phyloP scores from a whole-genome alignment of 139 green algal species.

The Trebouxia sp. region DNA sequence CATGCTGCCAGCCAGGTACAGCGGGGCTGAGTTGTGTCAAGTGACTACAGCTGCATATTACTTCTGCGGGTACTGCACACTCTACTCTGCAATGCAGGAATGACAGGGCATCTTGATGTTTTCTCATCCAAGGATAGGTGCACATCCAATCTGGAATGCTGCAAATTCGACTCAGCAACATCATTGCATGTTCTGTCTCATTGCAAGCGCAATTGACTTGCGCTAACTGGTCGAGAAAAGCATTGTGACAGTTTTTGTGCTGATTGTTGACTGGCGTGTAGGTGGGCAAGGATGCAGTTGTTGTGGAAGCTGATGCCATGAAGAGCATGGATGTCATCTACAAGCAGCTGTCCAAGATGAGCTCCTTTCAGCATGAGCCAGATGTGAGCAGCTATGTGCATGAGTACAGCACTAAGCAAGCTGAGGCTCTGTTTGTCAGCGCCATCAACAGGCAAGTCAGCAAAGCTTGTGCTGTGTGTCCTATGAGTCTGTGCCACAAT shows the following conservation, averaged over 20 bases:
- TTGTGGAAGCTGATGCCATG: conserved; percentile 63
- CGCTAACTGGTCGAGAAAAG: too few species aligned
- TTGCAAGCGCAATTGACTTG: too few species aligned
- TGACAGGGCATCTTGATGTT: too few species aligned
- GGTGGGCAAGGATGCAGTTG: conserved; percentile 51
- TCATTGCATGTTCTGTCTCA: too few species aligned
- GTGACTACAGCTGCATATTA: neutral
- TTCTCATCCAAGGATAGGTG: too few species aligned
- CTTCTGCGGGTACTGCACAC: too few species aligned
- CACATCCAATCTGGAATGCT: too few species aligned
- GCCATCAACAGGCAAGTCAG: conserved; percentile 49
- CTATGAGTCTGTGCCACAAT: conserved; percentile 48
- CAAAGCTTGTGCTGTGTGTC: conserved; percentile 46
- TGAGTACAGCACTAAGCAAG: conserved; percentile 53
- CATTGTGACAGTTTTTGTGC: too few species aligned
- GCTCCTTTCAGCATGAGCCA: neutral
- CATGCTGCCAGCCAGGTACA: too few species aligned
- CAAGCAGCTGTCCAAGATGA: conserved; percentile 34
- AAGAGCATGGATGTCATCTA: conserved; percentile 54
- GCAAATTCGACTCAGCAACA: too few species aligned
- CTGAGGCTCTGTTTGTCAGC: conserved; percentile 47
- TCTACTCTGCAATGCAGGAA: too few species aligned
- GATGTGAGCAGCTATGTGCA: conserved; percentile 41
- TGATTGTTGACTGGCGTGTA: too few species aligned
- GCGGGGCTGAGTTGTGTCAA: neutral